A percentile compares a stretch with the other conserved stretches of the same genome.
Evolutionary conservation across 306 rosid species (phyloP).

Genomic region (Vicia faba): DNA sequence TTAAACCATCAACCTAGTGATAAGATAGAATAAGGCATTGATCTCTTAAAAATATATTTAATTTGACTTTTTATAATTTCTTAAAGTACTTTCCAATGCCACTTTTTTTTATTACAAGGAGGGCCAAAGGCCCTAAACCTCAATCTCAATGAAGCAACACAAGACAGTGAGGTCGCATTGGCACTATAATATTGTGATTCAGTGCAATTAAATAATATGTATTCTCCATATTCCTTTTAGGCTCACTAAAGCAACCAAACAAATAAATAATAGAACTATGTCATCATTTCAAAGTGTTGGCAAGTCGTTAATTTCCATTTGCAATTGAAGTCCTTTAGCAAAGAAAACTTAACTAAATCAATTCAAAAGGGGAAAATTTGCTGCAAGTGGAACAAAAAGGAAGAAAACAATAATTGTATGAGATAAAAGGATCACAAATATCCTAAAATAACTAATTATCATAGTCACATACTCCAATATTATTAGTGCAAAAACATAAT

Average conservation of each 20-base stretch:
- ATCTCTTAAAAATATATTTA: too few species aligned
- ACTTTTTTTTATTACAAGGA: too few species aligned
- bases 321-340: neutral
- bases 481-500: too few species aligned
- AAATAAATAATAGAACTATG: neutral
- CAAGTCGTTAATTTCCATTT: slow-evolving; percentile 14
- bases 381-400: slow-evolving; percentile 1
- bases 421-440: too few species aligned
- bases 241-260: slow-evolving; percentile 27
- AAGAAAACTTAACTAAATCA: slow-evolving; percentile 4
- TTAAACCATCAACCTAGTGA: too few species aligned
- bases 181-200: neutral
- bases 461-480: too few species aligned
- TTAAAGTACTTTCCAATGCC: too few species aligned
- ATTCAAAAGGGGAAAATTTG: neutral
- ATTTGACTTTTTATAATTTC: too few species aligned
- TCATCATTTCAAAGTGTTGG: neutral
- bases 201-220: neutral
- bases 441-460: neutral
- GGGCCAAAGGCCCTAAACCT: too few species aligned
- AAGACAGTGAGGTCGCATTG: neutral
- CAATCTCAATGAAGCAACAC: too few species aligned
- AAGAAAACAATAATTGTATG: neutral
- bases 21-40: too few species aligned
- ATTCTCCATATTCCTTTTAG: neutral